A percentile compares a stretch with the other conserved stretches of the same genome.
These are phyloP conservation scores for Hypoxylon trugodes DNA, from an alignment of 495 filamentous ascomycete species.

Conservation along the genomic window DNA sequence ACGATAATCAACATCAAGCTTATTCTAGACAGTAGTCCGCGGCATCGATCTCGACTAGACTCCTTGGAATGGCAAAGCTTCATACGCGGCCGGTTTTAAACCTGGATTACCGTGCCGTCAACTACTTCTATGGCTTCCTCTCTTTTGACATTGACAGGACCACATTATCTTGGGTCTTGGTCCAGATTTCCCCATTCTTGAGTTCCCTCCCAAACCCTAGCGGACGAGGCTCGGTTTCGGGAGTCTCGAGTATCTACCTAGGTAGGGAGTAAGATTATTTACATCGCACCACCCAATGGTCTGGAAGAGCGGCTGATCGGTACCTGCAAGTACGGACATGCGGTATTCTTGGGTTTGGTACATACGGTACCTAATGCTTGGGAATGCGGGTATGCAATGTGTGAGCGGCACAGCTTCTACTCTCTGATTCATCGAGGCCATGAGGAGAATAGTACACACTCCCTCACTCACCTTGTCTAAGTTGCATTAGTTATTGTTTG, in stretches of 20 bases:
- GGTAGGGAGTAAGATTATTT: conserved; percentile 25
- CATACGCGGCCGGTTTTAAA: conserved; percentile 13
- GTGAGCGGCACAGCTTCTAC: conserved; percentile 26
- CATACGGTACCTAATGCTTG: conserved; percentile 29
- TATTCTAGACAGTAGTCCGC: neutral
- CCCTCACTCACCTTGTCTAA: neutral
- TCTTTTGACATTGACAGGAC: conserved; percentile 15
- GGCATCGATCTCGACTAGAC: conserved; percentile 3
- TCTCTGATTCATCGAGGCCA: conserved; percentile 18
- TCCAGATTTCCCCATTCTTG: conserved; percentile 19
- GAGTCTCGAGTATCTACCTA: neutral
- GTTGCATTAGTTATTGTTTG: conserved; percentile 24
- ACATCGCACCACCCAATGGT: conserved; percentile 28
- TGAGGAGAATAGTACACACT: neutral
- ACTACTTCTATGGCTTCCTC: neutral
- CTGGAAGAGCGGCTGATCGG: conserved; percentile 29
- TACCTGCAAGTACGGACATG: conserved; percentile 36
- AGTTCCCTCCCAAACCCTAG: conserved; percentile 3
- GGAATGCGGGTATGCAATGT: conserved; percentile 41
- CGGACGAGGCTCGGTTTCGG: conserved; percentile 3
- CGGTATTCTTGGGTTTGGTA: conserved; percentile 33
- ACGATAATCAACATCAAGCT: neutral
- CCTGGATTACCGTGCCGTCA: neutral
- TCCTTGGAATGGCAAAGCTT: conserved; percentile 11
- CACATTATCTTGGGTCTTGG: neutral